Base-by-base conservation (phyloP, 495 filamentous ascomycete species). In the Cercophora samala region DNA sequence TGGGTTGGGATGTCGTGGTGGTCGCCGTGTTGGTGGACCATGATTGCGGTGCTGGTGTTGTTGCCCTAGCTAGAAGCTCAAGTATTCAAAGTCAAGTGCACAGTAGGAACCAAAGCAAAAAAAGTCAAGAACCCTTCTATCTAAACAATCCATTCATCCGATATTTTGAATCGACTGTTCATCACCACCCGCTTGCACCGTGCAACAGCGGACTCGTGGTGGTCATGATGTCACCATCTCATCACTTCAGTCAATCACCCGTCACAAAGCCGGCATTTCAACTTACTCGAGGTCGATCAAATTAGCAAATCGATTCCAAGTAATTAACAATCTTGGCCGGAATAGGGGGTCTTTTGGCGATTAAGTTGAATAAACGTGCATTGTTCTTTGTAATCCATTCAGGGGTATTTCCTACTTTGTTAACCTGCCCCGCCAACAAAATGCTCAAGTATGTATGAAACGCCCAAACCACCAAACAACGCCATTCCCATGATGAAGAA, bases 11-110 rank as follows among this genome's bases (percentile, higher is more conserved):
- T 80, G 53, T 83, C 67, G 58, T 76, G 72, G 42, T 80, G 68
- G 52, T 84, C 74, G 42, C 79, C 79, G 69, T 79, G 76, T 68
- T 83, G 81, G 19, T 77, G 71, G 58, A 79, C 80, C 80, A 82
- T 82, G n/a, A 18, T 46, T 46, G 37, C 37, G 37, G 13, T 17
- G 26, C 13, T 46, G 37, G 9, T 46, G 15, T 46, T 46, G 37
- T 17, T 46, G 6, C 37, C 0, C 5, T 9, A 6, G 2, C 15
- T 46, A 9, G 29, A 8, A 4, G 29, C 8, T 46, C 37, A 46
- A 46, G 6, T 18, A 9, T 9, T 17, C 37, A 46, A 46, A 46
- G 37, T 46, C 9, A 1, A 46, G 11, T 9, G 11, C 2, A 17
- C 8, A 9, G 13, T 2, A 46, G 11, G 15, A 46, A 29, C 26